Conservation (phyloP, 2,329 filamentous ascomycete species). For the Fusarium drepaniforme region DNA sequence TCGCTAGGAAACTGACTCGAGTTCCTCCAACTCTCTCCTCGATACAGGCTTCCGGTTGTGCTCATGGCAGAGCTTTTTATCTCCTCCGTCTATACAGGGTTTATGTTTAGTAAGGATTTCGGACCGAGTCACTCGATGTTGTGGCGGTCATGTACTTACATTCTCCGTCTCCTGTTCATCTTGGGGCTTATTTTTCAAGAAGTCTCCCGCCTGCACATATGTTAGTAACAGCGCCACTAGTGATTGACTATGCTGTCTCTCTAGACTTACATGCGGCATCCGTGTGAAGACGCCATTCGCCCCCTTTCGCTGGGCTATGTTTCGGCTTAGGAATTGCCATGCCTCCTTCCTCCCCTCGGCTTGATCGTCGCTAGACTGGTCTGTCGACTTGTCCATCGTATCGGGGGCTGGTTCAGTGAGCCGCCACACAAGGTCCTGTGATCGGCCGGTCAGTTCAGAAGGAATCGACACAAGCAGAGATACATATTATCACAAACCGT, state of each 20-base stretch:
- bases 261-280: background rate
- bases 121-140: background rate
- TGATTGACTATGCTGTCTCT: background rate
- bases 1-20: background rate
- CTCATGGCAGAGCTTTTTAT: background rate
- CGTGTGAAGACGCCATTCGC: background rate
- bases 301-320: background rate
- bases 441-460: background rate
- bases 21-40: background rate
- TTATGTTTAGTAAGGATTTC: background rate
- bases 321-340: constrained; percentile 3
- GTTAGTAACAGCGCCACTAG: background rate
- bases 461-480: background rate
- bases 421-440: background rate
- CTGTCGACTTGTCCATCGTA: no score
- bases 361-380: background rate
- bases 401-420: background rate
- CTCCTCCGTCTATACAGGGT: background rate
- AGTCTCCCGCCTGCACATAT: background rate
- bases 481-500: background rate
- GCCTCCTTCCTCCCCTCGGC: background rate
- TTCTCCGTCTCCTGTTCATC: background rate
- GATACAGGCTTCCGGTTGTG: background rate
- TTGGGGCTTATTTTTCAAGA: background rate
- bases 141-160: background rate